These are phyloP conservation scores for Sporobolomyces pararoseus DNA, from an alignment of 768 basidiomycete species.

Conservation along the genomic window DNA sequence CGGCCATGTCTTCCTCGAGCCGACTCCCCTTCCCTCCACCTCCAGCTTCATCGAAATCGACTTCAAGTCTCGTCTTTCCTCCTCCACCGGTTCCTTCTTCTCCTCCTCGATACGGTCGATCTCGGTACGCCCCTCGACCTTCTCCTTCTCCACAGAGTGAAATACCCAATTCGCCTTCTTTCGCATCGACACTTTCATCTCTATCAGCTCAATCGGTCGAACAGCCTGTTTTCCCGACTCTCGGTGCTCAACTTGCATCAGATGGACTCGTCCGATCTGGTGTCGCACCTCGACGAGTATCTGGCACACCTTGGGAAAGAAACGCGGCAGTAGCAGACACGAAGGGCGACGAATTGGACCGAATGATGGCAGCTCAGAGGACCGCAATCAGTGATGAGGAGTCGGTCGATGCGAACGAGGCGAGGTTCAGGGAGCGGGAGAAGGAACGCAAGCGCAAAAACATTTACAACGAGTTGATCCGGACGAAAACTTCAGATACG, in stretches of 20 bases:
- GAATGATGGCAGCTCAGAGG: slow-evolving; percentile 30
- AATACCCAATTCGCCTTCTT: not conserved
- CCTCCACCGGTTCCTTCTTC: slow-evolving; percentile 9
- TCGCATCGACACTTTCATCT: slow-evolving; percentile 3
- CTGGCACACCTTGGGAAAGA: slow-evolving; percentile 15
- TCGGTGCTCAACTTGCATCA: not conserved
- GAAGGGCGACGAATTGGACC: slow-evolving; percentile 28
- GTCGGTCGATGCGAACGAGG: not conserved
- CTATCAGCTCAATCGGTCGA: slow-evolving; percentile 2
- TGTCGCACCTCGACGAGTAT: not conserved
- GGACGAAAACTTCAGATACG: slow-evolving; percentile 1
- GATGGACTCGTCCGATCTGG: slow-evolving; percentile 16
- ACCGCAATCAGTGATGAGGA: too few relatives aligned
- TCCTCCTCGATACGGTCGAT: slow-evolving; percentile 1
- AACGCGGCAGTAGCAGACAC: not conserved
- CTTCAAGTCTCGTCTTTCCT: slow-evolving; percentile 6
- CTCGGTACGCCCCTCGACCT: not conserved
- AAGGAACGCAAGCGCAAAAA: slow-evolving; percentile 16
- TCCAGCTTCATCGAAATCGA: not conserved
- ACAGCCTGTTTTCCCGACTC: slow-evolving; percentile 24
- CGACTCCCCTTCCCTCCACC: not conserved
- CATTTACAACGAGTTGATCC: slow-evolving; percentile 20
- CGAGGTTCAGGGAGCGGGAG: not conserved
- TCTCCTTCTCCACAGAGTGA: not conserved
- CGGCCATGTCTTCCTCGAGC: not conserved